A percentile compares a stretch with the other conserved stretches of the same genome.
Conservation (phyloP, 768 basidiomycete genomes). For the Tephrocybe sp. region DNA sequence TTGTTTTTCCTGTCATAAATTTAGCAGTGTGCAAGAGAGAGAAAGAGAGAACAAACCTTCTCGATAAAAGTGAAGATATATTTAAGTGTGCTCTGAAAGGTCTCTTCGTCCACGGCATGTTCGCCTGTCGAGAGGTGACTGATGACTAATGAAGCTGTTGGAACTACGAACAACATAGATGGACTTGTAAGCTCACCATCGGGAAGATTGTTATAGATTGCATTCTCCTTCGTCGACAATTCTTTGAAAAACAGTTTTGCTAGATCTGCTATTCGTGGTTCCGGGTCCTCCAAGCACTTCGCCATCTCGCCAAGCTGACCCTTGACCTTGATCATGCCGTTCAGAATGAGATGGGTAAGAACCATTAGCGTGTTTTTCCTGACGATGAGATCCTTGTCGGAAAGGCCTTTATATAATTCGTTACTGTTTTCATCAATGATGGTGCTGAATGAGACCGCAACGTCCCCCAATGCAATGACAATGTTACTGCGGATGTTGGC, state of each 20-base stretch:
- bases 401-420: slow-evolving; percentile 91
- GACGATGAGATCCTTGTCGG: slow-evolving; percentile 82
- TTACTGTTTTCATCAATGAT: slow-evolving; percentile 98
- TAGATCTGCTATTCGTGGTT: slow-evolving; percentile 83
- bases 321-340: slow-evolving; percentile 99
- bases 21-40: neutral
- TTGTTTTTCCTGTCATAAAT: slow-evolving; percentile 85
- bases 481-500: slow-evolving; percentile 92
- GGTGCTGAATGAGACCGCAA: slow-evolving; percentile 96
- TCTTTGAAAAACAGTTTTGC: slow-evolving; percentile 99
- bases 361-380: slow-evolving; percentile 99
- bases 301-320: slow-evolving; percentile 99
- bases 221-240: slow-evolving; percentile 95
- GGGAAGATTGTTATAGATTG: slow-evolving; percentile 97
- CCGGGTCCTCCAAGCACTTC: slow-evolving; percentile 95
- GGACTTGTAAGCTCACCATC: slow-evolving; percentile 61
- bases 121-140: slow-evolving; percentile 90
- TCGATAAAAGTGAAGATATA: slow-evolving; percentile 98
- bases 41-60: slow-evolving; percentile 55
- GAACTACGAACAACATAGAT: neutral
- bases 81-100: slow-evolving; percentile 88
- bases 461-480: slow-evolving; percentile 96
- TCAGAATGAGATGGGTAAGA: slow-evolving; percentile 92
- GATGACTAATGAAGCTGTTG: slow-evolving; percentile 60
- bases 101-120: slow-evolving; percentile 90